Percentiles rank a stretch among this genome's conserved stretches.
phyloP scores from a whole-genome alignment of 2,329 filamentous ascomycete genomes.

The Alternaria panax region DNA sequence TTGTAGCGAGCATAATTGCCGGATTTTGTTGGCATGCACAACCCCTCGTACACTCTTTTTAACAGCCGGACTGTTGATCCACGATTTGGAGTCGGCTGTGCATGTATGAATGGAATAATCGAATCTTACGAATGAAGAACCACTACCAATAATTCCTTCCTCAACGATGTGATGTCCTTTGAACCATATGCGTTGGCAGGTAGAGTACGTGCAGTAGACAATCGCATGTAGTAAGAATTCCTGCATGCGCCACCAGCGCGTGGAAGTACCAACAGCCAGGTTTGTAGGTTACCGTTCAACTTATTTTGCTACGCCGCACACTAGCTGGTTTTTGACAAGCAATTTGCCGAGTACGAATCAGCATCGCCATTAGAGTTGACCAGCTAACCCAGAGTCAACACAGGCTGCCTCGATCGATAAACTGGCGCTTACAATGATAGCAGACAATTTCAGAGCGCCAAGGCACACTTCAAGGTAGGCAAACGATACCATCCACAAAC shows the following conservation, averaged over 20 bases:
- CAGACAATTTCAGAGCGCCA: not conserved
- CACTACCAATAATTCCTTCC: not conserved
- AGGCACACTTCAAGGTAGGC: not conserved
- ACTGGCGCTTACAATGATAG: not conserved
- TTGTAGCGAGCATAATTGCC: slow-evolving; percentile 42
- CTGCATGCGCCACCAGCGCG: not conserved
- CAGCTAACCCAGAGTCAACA: not conserved
- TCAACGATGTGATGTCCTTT: not conserved
- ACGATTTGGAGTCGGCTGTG: slow-evolving; percentile 23
- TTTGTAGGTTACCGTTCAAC: not conserved
- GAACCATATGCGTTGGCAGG: not conserved
- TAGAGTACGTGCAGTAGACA: not conserved
- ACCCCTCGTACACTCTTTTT: slow-evolving; percentile 28
- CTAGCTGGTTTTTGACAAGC: not conserved
- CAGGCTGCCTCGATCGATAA: not conserved
- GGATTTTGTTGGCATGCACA: slow-evolving; percentile 11
- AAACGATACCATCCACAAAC: not conserved
- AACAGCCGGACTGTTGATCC: slow-evolving; percentile 51
- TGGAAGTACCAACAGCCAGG: slow-evolving; percentile 2
- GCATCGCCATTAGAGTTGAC: not conserved
- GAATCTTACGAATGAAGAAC: slow-evolving; percentile 2
- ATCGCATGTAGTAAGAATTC: not conserved
- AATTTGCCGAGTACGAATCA: slow-evolving; percentile 2
- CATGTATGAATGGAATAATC: slow-evolving; percentile 17
- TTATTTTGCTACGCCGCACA: not conserved